A percentile compares a stretch with the other conserved stretches of the same genome.
Evolutionary conservation across 78 protist genomes (phyloP).

Genomic region (Emiliania huxleyi): DNA sequence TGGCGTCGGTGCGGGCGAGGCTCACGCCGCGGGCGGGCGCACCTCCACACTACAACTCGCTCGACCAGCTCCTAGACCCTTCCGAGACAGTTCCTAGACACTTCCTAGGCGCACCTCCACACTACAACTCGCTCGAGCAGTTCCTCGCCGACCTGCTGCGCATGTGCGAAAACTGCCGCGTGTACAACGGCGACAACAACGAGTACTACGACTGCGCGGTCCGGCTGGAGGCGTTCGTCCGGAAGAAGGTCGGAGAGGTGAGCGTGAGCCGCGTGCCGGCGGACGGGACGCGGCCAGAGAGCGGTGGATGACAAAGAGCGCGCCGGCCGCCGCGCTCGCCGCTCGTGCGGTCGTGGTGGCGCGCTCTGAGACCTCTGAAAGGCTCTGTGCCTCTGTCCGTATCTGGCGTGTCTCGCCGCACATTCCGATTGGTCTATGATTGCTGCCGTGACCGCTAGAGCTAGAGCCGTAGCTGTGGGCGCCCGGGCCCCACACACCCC

Average conservation of each 20-base stretch:
- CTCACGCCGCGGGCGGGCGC: background rate
- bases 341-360: no score
- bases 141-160: slow-evolving; percentile 26
- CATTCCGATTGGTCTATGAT: no score
- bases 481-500: no score
- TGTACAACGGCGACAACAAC: slow-evolving; percentile 28
- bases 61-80: background rate
- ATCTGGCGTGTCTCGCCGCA: no score
- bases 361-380: no score
- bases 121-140: background rate
- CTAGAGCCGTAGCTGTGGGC: no score
- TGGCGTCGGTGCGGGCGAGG: background rate
- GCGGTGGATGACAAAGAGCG: no score
- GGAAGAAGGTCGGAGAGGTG: background rate
- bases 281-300: no score
- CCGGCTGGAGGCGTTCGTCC: background rate
- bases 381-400: no score
- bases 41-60: background rate
- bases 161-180: slow-evolving; percentile 46
- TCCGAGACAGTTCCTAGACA: no score
- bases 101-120: background rate
- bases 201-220: slow-evolving; percentile 1
- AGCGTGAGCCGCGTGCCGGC: background rate
- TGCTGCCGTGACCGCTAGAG: no score
- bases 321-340: no score